phyloP scores from a whole-genome alignment of 345 rosid genomes.

The Arabidopsis thaliana region TAIR10.1 NC_003071.7:2231001-2231500 shows the following conservation, averaged over 20 bases:
- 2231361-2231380: not conserved
- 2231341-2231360: conserved; percentile 10
- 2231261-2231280: conserved; percentile 73
- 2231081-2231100: not conserved
- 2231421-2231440: conserved; percentile 98
- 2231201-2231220: conserved; percentile 87
- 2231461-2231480: conserved; percentile 74
- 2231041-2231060: not conserved
- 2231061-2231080: not conserved
- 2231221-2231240: conserved; percentile 92
- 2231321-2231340: conserved; percentile 22
- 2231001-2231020: not conserved
- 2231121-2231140: conserved; percentile 6
- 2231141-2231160: not conserved
- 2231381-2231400: conserved; percentile 8
- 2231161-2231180: conserved; percentile 63
- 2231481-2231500: conserved; percentile 96
- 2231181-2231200: conserved; percentile 93
- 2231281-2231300: conserved; percentile 96
- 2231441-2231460: conserved; percentile 80
- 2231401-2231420: conserved; percentile 82
- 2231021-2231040: not conserved
- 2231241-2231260: conserved; percentile 94
- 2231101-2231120: not conserved
- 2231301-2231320: conserved; percentile 83